Evolutionary conservation across 1,139 yeast species (phyloP), one percentile per base, ranked within the genome.

Genomic region (Ogataea hybrid): DNA sequence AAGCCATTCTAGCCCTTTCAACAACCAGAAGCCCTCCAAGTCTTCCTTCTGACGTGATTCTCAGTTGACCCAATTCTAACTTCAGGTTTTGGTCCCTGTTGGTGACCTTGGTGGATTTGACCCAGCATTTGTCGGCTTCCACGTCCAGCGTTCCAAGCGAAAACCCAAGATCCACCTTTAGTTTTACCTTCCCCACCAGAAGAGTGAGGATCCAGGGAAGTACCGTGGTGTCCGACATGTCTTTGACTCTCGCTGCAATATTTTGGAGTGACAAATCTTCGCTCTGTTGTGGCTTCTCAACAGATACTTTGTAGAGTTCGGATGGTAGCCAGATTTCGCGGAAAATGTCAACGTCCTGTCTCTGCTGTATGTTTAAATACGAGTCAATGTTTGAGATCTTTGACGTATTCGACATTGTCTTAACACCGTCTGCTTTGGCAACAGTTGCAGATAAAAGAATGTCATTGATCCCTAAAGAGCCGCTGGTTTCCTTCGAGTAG

Each of bases 401-500:
- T 1, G 79, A 79, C 1, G 81, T 72, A 0, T 85, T 73, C 35
- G 69, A 63, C 6, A 80, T 57, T 6, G 52, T 47, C 22, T 54
- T 52, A 30, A 64, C 68, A 7, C 67, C 65, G 1, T 63, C 61
- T 29, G 73, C 65, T 6, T 69, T 71, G 1, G 77, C 64, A 61
- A 74, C 43, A 56, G 67, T 49, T 10, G 65, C 67, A 10, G 68
- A 65, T 10, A 71, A 23, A 22, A 78, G 58, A 5, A 83, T 62
- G 29, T 71, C 67, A n/a, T 77, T 69, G n/a, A 86, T 62, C 1
- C 68, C 65, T 12, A 87, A 64, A 11, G 85, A 81, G 0, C 95
- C 95, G 69, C 96, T 87, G 0, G 84, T 77, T 51, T 88, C 96
- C 48, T 96, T 76, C 0, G 97, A 90, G 58, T 88, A 92, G 14